Conservation (phyloP, 257 asterid genomes). For the Thymus quinquecostatus region DNA sequence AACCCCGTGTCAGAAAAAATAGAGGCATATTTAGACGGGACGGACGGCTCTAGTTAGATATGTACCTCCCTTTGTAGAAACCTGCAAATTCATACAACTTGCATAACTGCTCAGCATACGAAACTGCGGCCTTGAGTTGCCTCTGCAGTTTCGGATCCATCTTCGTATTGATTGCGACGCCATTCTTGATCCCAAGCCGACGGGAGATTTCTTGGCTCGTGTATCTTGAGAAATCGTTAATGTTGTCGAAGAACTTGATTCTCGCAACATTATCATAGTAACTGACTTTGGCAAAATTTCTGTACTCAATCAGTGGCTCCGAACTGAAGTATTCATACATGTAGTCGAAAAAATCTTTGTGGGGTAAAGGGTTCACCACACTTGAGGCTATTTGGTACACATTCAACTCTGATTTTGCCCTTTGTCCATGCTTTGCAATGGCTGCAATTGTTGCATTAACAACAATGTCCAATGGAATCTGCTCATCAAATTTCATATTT, state of each 20-base stretch:
- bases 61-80: conserved; percentile 17
- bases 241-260: background rate
- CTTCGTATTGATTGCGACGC: background rate
- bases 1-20: too few relatives aligned
- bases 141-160: background rate
- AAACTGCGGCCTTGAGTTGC: conserved; percentile 5
- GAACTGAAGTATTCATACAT: conserved; percentile 14
- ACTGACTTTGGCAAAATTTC: background rate
- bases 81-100: conserved; percentile 15
- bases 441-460: conserved; percentile 40
- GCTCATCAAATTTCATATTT: background rate
- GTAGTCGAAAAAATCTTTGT: background rate
- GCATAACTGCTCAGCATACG: conserved; percentile 16
- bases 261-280: background rate
- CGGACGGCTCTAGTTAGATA: too few relatives aligned
- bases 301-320: background rate
- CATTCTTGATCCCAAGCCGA: background rate
- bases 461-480: conserved; percentile 40
- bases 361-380: background rate
- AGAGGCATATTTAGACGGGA: too few relatives aligned
- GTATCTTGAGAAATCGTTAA: conserved; percentile 23
- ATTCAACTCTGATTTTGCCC: background rate
- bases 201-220: background rate
- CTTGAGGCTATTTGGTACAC: conserved; percentile 25
- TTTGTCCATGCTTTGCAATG: conserved; percentile 30